These are phyloP conservation scores for Amaranthus cruentus DNA, from an alignment of 148 eudicot species.

Conservation along the genomic window DNA sequence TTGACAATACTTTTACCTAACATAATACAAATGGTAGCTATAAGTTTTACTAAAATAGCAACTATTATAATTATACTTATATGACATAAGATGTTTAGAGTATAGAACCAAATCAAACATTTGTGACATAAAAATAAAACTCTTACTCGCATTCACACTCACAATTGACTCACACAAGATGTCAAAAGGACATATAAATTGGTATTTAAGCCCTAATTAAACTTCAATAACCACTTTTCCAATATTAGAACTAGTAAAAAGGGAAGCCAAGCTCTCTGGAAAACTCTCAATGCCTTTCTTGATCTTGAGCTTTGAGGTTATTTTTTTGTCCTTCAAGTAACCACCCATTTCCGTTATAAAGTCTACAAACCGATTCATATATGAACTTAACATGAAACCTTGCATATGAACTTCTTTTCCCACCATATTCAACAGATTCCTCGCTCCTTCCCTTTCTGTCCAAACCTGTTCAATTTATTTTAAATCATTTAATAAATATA, in stretches of 20 bases:
- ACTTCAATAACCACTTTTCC: constrained; percentile 39
- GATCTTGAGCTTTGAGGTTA: constrained; percentile 24
- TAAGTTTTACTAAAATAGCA: too few relatives aligned
- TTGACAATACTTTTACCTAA: too few relatives aligned
- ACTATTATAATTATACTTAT: too few relatives aligned
- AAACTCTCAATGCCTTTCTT: constrained; percentile 30
- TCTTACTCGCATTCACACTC: too few relatives aligned
- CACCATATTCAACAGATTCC: constrained; percentile 34
- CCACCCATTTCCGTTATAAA: constrained; percentile 30
- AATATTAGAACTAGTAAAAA: constrained; percentile 33
- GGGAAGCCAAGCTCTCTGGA: constrained; percentile 27
- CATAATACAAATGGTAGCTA: too few relatives aligned
- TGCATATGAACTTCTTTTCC: constrained; percentile 42
- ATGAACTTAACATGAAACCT: constrained; percentile 27
- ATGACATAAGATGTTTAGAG: too few relatives aligned
- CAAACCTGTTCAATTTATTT: constrained; percentile 16
- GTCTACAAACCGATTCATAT: constrained; percentile 13
- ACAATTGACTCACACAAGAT: too few relatives aligned
- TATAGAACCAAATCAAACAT: too few relatives aligned
- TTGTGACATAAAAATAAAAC: too few relatives aligned
- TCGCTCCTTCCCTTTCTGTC: constrained; percentile 39
- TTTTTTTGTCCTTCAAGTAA: constrained; percentile 27
- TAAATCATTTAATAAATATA: too few relatives aligned
- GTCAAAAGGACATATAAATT: too few relatives aligned
- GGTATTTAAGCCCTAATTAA: neutral